Conservation (phyloP, 2,329 filamentous ascomycete species). For the Pyricularia sp. region DNA sequence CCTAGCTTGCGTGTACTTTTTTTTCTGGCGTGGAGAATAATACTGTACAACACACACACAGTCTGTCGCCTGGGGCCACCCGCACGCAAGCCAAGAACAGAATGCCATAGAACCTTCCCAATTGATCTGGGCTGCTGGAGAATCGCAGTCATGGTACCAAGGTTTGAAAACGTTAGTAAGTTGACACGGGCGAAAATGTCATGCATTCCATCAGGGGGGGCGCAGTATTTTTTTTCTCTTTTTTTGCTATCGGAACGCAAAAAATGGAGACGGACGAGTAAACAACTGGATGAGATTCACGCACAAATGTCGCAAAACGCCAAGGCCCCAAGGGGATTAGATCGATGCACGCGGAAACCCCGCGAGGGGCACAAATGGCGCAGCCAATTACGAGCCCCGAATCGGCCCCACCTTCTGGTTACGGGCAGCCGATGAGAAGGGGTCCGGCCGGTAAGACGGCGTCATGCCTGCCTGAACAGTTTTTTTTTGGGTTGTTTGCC, state of each 20-base stretch:
- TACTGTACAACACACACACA: too few relatives aligned
- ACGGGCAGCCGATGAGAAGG: not conserved
- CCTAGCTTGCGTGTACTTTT: not conserved
- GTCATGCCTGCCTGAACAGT: not conserved
- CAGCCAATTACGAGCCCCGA: not conserved
- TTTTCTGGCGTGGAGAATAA: not conserved
- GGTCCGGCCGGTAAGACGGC: not conserved
- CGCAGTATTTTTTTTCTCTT: not conserved
- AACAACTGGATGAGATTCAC: not conserved
- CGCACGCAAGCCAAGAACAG: not conserved
- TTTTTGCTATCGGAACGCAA: not conserved
- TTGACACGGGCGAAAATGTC: not conserved
- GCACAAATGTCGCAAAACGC: slow-evolving; percentile 1
- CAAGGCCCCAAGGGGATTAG: not conserved
- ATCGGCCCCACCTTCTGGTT: not conserved
- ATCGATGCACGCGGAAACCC: not conserved
- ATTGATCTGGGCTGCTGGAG: not conserved
- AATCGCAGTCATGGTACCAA: not conserved
- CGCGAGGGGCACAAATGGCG: slow-evolving; percentile 3
- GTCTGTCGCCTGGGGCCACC: too few relatives aligned
- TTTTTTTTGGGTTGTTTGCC: not conserved
- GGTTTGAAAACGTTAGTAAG: not conserved
- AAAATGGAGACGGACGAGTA: not conserved
- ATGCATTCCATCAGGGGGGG: not conserved
- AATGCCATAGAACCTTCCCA: not conserved